These are phyloP conservation scores for Pseudogymnoascus pannorum DNA, from an alignment of 2,329 filamentous ascomycete species.

Conservation along the genomic window DNA sequence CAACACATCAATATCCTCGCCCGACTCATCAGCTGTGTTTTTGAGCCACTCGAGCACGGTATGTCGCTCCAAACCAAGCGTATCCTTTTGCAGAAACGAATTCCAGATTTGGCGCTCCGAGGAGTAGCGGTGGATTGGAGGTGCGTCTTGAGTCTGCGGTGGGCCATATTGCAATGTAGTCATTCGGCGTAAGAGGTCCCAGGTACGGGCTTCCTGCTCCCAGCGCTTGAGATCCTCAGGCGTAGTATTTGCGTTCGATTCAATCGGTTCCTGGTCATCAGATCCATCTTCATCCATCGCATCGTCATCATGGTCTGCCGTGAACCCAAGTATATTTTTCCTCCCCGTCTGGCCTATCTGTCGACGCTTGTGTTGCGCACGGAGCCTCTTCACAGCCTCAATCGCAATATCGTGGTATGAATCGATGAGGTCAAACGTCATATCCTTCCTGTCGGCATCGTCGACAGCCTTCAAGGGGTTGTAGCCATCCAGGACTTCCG, in stretches of 20 bases:
- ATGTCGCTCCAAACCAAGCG: conserved; percentile 68
- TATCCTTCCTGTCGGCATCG: conserved; percentile 49
- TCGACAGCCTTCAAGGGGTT: conserved; percentile 43
- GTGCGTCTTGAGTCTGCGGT: conserved; percentile 26
- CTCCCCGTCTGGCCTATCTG: conserved; percentile 22
- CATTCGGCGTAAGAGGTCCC: conserved; percentile 64
- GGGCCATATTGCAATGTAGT: conserved; percentile 59
- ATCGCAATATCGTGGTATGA: conserved; percentile 53
- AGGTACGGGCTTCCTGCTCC: conserved; percentile 81
- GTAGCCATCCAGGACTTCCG: conserved; percentile 73
- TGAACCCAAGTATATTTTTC: conserved; percentile 32
- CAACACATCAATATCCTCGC: conserved; percentile 66
- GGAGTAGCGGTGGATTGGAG: conserved; percentile 46
- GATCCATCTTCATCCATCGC: conserved; percentile 11
- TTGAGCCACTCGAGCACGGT: conserved; percentile 83
- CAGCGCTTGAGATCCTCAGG: conserved; percentile 53
- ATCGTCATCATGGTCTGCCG: conserved; percentile 17
- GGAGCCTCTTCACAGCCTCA: conserved; percentile 38
- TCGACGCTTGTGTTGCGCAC: conserved; percentile 32
- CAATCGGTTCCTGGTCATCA: neutral
- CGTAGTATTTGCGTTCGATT: conserved; percentile 28
- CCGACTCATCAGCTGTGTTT: conserved; percentile 59
- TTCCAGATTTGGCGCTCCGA: conserved; percentile 59
- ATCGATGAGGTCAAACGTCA: conserved; percentile 61
- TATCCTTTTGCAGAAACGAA: conserved; percentile 66